Conservation (phyloP, 306 rosid genomes). For the Fragaria iinumae region DNA sequence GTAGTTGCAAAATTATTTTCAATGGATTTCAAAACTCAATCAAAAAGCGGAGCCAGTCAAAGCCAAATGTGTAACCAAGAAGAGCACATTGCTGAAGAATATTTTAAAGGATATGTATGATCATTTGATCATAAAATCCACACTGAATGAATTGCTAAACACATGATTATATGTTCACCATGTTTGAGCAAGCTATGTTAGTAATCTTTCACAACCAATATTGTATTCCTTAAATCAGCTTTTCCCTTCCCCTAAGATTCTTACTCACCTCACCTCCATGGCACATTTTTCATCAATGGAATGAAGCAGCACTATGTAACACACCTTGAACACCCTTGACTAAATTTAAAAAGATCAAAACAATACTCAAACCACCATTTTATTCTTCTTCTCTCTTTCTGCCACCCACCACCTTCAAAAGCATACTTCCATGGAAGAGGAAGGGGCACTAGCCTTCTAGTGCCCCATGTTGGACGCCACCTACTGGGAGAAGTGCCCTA, state of each 20-base stretch:
- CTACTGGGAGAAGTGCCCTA: background rate
- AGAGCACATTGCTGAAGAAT: background rate
- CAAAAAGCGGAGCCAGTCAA: background rate
- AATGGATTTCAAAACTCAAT: background rate
- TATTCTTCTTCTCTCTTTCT: background rate
- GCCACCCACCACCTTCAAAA: background rate
- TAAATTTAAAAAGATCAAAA: background rate
- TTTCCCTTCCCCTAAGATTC: background rate
- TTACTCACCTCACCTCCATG: background rate
- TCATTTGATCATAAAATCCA: background rate
- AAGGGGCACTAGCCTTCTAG: background rate
- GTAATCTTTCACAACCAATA: background rate
- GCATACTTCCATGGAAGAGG: background rate
- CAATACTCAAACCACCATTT: background rate
- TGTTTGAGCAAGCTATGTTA: background rate
- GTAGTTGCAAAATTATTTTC: background rate
- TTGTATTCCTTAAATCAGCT: slow-evolving; percentile 1
- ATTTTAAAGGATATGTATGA: background rate
- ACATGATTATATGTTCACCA: background rate
- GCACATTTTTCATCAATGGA: background rate
- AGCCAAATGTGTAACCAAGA: background rate
- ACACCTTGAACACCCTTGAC: background rate
- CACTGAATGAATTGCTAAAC: background rate
- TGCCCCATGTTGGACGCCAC: background rate
- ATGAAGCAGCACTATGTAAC: background rate